Evolutionary conservation across 257 asterid species (phyloP).

Genomic region (Salvia hispanica): DNA sequence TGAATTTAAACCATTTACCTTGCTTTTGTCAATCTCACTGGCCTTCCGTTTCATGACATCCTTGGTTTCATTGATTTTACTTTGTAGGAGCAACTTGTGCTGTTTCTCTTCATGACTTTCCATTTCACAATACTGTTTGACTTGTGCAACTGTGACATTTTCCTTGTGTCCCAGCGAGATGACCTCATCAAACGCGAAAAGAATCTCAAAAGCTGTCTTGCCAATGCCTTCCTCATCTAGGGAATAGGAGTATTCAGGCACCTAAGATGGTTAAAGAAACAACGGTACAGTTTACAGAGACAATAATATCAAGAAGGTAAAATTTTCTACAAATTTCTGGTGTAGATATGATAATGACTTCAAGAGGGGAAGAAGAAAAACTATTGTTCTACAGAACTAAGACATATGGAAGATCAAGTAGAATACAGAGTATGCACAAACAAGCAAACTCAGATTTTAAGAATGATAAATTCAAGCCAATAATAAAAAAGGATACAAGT

Average conservation of each 20-base stretch:
- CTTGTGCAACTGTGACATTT: conserved; percentile 90
- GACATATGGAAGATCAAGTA: conserved; percentile 22
- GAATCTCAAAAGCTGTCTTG: conserved; percentile 80
- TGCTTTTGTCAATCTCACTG: conserved; percentile 90
- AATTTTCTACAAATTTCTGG: not conserved
- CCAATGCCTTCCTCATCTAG: conserved; percentile 91
- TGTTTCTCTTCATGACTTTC: conserved; percentile 91
- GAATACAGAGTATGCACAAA: conserved; percentile 19
- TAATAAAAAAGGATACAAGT: conserved; percentile 68
- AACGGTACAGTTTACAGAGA: not conserved
- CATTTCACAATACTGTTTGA: conserved; percentile 97
- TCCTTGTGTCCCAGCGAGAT: conserved; percentile 95
- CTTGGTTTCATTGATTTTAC: conserved; percentile 87
- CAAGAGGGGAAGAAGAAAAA: not conserved
- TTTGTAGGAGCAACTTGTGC: conserved; percentile 84
- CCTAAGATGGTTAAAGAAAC: conserved; percentile 56
- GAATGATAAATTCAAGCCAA: not conserved
- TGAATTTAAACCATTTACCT: conserved; percentile 45
- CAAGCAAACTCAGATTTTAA: conserved; percentile 5
- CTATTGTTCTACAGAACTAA: conserved; percentile 8
- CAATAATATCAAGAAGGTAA: conserved; percentile 2
- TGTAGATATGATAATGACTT: conserved; percentile 1
- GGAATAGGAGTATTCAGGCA: conserved; percentile 86
- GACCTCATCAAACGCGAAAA: conserved; percentile 93
- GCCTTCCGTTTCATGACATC: conserved; percentile 94